Conservation (phyloP, 148 eudicot genomes). For the Euryodendron excelsum region DNA sequence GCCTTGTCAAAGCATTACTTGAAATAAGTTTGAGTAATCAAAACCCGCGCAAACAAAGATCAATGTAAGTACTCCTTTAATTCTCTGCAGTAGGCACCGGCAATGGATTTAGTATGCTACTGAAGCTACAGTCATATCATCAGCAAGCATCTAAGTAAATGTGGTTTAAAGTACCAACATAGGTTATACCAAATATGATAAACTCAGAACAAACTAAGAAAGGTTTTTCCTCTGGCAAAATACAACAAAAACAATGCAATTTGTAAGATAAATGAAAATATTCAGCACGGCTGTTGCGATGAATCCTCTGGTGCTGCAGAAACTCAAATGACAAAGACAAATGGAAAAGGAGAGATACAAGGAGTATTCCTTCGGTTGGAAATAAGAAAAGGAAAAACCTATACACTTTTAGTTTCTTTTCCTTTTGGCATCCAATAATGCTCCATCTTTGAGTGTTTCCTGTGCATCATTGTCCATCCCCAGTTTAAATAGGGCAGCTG, state of each 20-base stretch:
- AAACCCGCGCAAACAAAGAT: no score
- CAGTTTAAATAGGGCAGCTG: constrained; percentile 68
- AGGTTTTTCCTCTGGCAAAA: not conserved
- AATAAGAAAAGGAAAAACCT: constrained; percentile 12
- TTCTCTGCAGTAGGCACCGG: no score
- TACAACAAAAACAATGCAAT: constrained; percentile 17
- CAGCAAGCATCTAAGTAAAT: no score
- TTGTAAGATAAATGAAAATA: constrained; percentile 9
- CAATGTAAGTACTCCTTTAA: no score
- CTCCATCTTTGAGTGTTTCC: constrained; percentile 70
- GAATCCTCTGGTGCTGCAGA: constrained; percentile 3
- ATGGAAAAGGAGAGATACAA: constrained; percentile 12
- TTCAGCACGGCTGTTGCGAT: not conserved
- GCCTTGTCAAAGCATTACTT: no score
- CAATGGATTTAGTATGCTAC: no score
- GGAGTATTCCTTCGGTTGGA: not conserved
- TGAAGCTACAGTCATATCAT: no score
- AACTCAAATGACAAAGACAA: constrained; percentile 5
- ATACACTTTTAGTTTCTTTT: constrained; percentile 38
- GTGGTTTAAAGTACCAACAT: no score
- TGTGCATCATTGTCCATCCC: constrained; percentile 75
- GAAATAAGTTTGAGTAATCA: no score
- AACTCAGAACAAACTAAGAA: constrained; percentile 11
- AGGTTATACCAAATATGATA: not conserved
- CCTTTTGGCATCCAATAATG: constrained; percentile 52